Evolutionary conservation across 306 rosid species (phyloP).

Genomic region (Bauhinia variegata): DNA sequence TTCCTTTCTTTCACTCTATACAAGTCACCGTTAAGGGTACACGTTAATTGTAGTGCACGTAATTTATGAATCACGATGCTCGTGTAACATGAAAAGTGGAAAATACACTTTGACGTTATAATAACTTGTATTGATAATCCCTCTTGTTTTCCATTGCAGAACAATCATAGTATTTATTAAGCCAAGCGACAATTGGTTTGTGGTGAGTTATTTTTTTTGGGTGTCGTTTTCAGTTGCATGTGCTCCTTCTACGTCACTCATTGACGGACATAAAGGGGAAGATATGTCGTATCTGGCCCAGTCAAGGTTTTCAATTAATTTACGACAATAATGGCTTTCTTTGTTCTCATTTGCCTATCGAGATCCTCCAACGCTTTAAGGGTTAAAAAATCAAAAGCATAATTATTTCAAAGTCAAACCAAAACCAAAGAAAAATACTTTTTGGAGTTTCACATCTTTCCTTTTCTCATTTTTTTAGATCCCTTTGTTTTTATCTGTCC

Average conservation of each 20-base stretch:
- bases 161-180: constrained; percentile 11
- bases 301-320: constrained; percentile 33
- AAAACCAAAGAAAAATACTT: constrained; percentile 11
- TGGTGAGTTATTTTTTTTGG: constrained; percentile 12
- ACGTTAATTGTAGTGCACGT: not conserved
- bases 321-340: constrained; percentile 10
- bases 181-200: constrained; percentile 25
- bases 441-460: constrained; percentile 1
- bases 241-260: constrained; percentile 52
- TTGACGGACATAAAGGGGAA: constrained; percentile 38
- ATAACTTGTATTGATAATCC: no score
- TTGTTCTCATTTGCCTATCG: constrained; percentile 30
- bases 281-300: constrained; percentile 56
- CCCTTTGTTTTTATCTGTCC: not conserved
- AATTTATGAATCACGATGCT: not conserved
- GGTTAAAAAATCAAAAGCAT: constrained; percentile 11
- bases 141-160: not conserved
- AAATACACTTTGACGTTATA: no score
- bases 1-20: no score
- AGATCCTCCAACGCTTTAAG: constrained; percentile 28
- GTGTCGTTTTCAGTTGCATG: constrained; percentile 70
- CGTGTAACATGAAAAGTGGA: no score
- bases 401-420: constrained; percentile 27
- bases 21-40: no score
- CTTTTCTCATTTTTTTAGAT: not conserved